Base-by-base conservation (phyloP, 139 green algal genomes). In the Coelastrella sp. region DNA sequence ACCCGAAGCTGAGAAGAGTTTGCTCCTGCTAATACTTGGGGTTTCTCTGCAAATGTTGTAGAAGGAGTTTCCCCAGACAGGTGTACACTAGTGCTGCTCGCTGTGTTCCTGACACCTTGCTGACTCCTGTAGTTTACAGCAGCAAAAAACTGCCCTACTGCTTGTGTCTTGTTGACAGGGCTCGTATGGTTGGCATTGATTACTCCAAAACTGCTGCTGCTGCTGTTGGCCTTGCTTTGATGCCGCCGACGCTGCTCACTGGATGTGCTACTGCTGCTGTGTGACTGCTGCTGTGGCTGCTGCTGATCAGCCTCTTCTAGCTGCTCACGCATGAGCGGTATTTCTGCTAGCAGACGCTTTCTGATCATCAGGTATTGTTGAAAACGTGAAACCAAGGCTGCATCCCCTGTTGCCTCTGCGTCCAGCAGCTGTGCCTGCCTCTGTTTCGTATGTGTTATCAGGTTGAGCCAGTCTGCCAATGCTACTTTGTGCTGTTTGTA, bases 281-380 rank as follows among this genome's bases (percentile, higher is more conserved):
- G 86, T 60, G 25, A 8, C 35, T 85, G 70, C 27, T 82, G 27
- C 60, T 82, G 63, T n/a, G 65, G 10, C 58, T 68, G n/a, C 17
- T 90, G 73, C 59, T 84, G 56, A 20, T 74, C 22, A 11, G 82
- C 88, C 12, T 79, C 81, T 6, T 25, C 70, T 8, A 87, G 58
- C 25, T 91, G 76, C 19, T 84, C 68, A 11, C 88, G 66, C 68
- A 91, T 75, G 56, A 88, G 58, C 4, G 88, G 88, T 0, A 88
- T 72, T 66, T 91, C 88, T 57, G 88, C 88, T 49, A 91, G 24
- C 17, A 91, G 80, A 27, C 88, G 88, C 72, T 88, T 82, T 27
- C 81, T 84, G 7, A 59, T 63, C 80, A 81, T 79, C 0, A 91
- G 80, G 70, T 91, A 91, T 78, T 91, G 87, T 58, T 91, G 87